A percentile compares a stretch with the other conserved stretches of the same genome.
Evolutionary conservation across 2,329 filamentous ascomycete genomes (phyloP).

Genomic region (Ophiocordyceps robertsii): DNA sequence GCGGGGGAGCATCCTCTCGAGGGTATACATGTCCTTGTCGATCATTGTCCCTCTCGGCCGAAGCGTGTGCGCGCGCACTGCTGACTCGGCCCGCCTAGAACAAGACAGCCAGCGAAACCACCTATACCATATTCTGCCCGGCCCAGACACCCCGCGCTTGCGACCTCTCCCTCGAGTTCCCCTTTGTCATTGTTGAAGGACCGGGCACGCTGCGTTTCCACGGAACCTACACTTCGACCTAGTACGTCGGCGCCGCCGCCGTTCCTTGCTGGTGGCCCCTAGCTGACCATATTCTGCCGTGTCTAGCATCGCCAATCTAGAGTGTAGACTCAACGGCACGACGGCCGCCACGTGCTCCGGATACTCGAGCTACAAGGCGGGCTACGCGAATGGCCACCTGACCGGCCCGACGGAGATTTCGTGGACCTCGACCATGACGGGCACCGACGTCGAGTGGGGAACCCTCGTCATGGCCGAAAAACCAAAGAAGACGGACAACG

Average conservation of each 20-base stretch:
- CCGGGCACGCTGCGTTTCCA: slow-evolving; percentile 29
- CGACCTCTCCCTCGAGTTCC: slow-evolving; percentile 30
- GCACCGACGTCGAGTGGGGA: slow-evolving; percentile 28
- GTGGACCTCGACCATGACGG: slow-evolving; percentile 31
- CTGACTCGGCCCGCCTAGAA: slow-evolving; percentile 15
- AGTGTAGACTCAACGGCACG: slow-evolving; percentile 26
- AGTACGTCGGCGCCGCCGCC: slow-evolving; percentile 17
- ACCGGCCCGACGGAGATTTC: slow-evolving; percentile 28
- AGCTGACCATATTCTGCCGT: too few relatives aligned
- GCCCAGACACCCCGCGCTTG: slow-evolving; percentile 25
- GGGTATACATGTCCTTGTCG: slow-evolving; percentile 18
- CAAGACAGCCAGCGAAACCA: slow-evolving; percentile 20
- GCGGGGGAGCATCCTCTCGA: slow-evolving; percentile 30
- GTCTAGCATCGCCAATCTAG: slow-evolving; percentile 28
- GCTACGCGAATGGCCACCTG: slow-evolving; percentile 22
- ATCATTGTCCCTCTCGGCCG: neutral
- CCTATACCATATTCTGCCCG: slow-evolving; percentile 35
- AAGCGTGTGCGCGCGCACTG: neutral
- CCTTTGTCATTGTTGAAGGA: slow-evolving; percentile 32
- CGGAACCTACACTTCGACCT: slow-evolving; percentile 26
- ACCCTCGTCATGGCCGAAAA: slow-evolving; percentile 26
- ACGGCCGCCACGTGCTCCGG: slow-evolving; percentile 34
- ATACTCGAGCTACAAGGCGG: slow-evolving; percentile 28
- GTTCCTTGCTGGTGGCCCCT: neutral
- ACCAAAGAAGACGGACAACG: slow-evolving; percentile 17